Evolutionary conservation across 768 basidiomycete species (phyloP), one percentile per base, ranked within the genome.

Genomic region (Hypholoma fasciculare): DNA sequence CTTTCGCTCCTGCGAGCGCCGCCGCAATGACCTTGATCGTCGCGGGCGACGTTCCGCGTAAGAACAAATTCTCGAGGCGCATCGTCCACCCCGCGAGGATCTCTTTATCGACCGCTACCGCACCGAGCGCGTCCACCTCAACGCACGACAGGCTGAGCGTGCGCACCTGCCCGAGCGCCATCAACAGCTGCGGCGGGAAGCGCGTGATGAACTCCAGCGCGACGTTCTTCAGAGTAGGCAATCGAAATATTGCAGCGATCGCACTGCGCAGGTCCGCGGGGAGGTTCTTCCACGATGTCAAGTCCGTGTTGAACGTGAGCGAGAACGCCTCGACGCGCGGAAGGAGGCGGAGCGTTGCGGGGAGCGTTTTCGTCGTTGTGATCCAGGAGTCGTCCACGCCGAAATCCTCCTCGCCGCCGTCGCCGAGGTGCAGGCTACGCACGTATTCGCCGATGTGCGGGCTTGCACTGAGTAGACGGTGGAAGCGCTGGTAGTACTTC

Each of bases 391-490:
- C 56, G 38, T 57, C 56, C 4, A 23, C 14, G 40, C 56, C 61
- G 49, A 52, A 60, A 20, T 58, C 66, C 26, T 67, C 62, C 46
- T 65, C 64, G 7, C 61, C 42, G 27, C 65, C 64, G 48, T 67
- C 66, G 2, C 64, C 66, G 14, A 67, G 52, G 2, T 61, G 59
- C 20, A 67, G 48, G n/a, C 58, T 36, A 16, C 63, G 62, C 12
- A 67, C 66, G 36, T 67, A 54, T 2, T 55, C 56, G 16, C 66
- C 66, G 3, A 67, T 30, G 12, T 61, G 64, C 0, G 66, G 66
- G n/a, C 60, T 60, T 0, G 56, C 37, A 1, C 26, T 23, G 7
- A 67, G 53, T 5, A 67, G 64, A n/a, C 60, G 57, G 39, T 64
- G 61, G 26, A 67, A 65, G 9, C 58, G 57, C 17, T 56, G 52